phyloP scores from a whole-genome alignment of 805 yeast genomes.

The Metahyphopichia silvanorum region DNA sequence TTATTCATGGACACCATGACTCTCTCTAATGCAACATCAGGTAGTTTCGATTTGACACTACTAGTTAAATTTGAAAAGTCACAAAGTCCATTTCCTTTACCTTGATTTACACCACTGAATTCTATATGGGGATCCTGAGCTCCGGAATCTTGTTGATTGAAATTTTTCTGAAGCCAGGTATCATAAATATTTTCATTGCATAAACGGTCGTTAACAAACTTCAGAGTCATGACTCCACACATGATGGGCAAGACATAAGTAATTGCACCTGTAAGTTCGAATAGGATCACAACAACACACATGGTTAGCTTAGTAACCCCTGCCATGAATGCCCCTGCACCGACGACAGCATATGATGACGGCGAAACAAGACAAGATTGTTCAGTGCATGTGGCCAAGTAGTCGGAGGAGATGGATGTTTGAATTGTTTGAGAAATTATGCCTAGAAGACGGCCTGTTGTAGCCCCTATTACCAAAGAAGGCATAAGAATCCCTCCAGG shows the following conservation, averaged over 20 bases:
- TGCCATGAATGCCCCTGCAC: constrained; percentile 79
- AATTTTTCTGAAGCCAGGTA: constrained; percentile 27
- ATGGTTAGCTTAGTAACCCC: constrained; percentile 81
- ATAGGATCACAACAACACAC: constrained; percentile 73
- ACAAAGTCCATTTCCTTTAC: constrained; percentile 39
- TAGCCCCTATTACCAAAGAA: constrained; percentile 59
- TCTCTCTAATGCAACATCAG: constrained; percentile 23
- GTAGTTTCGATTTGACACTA: constrained; percentile 24
- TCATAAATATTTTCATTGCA: constrained; percentile 65
- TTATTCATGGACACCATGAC: constrained; percentile 29
- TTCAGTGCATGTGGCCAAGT: constrained; percentile 38
- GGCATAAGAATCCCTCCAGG: constrained; percentile 72
- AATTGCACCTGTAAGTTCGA: constrained; percentile 84
- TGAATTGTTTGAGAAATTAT: constrained; percentile 50
- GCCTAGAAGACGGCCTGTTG: constrained; percentile 56
- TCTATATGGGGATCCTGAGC: not conserved
- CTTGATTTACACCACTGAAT: constrained; percentile 17
- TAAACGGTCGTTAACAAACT: constrained; percentile 66
- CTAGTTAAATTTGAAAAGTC: constrained; percentile 28
- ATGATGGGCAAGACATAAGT: constrained; percentile 81
- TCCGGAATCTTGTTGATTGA: constrained; percentile 18
- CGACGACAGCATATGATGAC: constrained; percentile 85
- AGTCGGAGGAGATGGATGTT: constrained; percentile 25
- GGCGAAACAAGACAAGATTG: constrained; percentile 67
- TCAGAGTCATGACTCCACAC: constrained; percentile 75